Base-by-base conservation (phyloP, 23 red algal species). In the Gracilaria gracilis region DNA sequence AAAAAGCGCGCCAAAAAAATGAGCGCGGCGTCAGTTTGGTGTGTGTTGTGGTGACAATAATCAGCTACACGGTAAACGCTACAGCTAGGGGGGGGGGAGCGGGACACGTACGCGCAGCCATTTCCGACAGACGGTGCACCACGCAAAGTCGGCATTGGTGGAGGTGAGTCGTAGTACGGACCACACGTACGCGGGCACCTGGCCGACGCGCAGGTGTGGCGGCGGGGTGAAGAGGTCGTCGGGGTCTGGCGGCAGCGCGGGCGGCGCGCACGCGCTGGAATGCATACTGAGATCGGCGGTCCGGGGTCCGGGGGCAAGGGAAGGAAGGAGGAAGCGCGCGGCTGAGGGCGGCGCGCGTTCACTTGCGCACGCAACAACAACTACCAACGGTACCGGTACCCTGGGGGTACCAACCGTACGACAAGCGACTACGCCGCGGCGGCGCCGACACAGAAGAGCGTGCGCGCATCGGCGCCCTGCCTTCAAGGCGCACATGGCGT, bases 141-240 rank as follows among this genome's bases (percentile, higher is more conserved):
- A 88, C 33, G 84, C 84, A 39, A 53, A 88, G 51, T 88, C 84
- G 84, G 48, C 55, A 69, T 76, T 78, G 84, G 71, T 78, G 66
- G 70, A 76, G 17, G 84, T 70, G 46, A 88, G 84, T 1, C 84
- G 65, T 69, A 88, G 74, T 14, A 88, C 65, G 71, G 84, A 88
- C 84, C 84, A 88, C 47, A 88, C 84, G 55, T 51, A 75, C 34
- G 65, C 44, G 15, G 67, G 58, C 84, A 77, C 32, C 2, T 58
- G 66, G 12, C 71, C 71, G 44, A 42, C 67, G 46, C 71, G 84
- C 46, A 76, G 32, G 12, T 35, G 61, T n/a, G 39, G 48, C 47
- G 84, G 71, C 40, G 84, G 84, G n/a, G 69, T 78, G 84, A 70
- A 77, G 46, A 88, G 71, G 53, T 88, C 84, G 53, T 88, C 84